These are phyloP conservation scores for Wickerhamiella domercqiae DNA, from an alignment of 805 yeast species.

Conservation along the genomic window DNA sequence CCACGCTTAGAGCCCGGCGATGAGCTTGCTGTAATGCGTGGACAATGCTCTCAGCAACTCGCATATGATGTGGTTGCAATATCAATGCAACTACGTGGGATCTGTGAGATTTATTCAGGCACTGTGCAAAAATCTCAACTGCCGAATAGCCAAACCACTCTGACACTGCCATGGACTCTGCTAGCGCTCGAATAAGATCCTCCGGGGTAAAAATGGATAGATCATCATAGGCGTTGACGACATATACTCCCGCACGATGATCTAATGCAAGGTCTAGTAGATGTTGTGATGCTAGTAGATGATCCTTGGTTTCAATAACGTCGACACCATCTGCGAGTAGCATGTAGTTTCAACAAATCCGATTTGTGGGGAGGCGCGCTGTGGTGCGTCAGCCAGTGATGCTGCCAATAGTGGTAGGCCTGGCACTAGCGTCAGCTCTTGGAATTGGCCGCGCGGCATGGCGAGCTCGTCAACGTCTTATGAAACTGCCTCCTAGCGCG, in stretches of 20 bases:
- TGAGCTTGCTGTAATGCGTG: neutral
- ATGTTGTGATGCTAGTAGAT: neutral
- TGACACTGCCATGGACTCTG: neutral
- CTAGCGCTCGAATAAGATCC: neutral
- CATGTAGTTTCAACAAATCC: too few relatives aligned
- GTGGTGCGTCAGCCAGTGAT: conserved; percentile 8
- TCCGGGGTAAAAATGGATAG: neutral
- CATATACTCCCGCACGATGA: neutral
- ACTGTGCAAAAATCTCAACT: neutral
- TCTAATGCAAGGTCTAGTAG: neutral
- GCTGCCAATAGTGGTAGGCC: conserved; percentile 20
- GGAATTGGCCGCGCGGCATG: conserved; percentile 23
- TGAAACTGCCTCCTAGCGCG: conserved; percentile 19
- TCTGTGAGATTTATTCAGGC: neutral
- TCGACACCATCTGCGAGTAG: neutral
- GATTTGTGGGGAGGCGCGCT: too few relatives aligned
- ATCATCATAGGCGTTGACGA: neutral
- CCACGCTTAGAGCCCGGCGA: neutral
- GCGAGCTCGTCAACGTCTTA: conserved; percentile 20
- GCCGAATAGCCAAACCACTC: neutral
- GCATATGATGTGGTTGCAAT: neutral
- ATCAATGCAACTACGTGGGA: neutral
- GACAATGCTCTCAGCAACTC: neutral
- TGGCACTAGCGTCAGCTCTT: conserved; percentile 18
- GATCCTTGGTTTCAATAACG: neutral